These are phyloP conservation scores for Leccinellum rugosiceps DNA, from an alignment of 768 basidiomycete genomes.

Conservation along the genomic window DNA sequence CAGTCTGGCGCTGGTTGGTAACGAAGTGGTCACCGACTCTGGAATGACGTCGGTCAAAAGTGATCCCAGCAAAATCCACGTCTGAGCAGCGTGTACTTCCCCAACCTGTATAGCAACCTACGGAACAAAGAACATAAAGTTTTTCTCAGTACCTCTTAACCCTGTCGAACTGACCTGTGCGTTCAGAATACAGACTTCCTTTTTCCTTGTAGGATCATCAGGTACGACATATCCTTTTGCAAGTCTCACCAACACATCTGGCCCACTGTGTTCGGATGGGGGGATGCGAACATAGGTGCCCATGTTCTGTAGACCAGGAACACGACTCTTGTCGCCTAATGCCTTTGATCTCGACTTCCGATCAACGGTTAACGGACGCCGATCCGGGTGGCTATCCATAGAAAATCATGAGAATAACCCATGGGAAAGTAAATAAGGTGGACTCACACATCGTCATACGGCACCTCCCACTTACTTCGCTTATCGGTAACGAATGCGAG, in stretches of 20 bases:
- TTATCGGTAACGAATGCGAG: conserved; percentile 65
- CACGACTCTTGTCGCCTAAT: conserved; percentile 54
- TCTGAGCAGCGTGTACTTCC: conserved; percentile 54
- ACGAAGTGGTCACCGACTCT: conserved; percentile 27
- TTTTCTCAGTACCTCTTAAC: not conserved
- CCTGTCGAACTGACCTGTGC: conserved; percentile 43
- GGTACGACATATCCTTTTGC: conserved; percentile 59
- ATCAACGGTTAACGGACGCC: conserved; percentile 18
- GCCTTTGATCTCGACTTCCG: conserved; percentile 46
- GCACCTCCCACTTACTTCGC: conserved; percentile 55
- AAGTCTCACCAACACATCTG: conserved; percentile 50
- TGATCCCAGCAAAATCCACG: conserved; percentile 64
- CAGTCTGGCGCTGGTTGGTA: conserved; percentile 15
- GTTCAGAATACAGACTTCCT: conserved; percentile 54
- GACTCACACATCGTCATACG: conserved; percentile 77
- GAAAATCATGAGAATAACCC: not conserved
- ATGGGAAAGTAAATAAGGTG: not conserved
- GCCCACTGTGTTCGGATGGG: conserved; percentile 24
- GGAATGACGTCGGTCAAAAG: conserved; percentile 51
- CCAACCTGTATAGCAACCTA: conserved; percentile 62
- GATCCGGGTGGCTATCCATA: conserved; percentile 37
- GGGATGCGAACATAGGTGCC: conserved; percentile 42
- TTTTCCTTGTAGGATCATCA: conserved; percentile 35
- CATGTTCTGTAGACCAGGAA: conserved; percentile 53
- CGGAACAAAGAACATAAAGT: not conserved